Evolutionary conservation across 345 rosid species (phyloP), one percentile per base, ranked within the genome.

Genomic region (Erodium maritimum): DNA sequence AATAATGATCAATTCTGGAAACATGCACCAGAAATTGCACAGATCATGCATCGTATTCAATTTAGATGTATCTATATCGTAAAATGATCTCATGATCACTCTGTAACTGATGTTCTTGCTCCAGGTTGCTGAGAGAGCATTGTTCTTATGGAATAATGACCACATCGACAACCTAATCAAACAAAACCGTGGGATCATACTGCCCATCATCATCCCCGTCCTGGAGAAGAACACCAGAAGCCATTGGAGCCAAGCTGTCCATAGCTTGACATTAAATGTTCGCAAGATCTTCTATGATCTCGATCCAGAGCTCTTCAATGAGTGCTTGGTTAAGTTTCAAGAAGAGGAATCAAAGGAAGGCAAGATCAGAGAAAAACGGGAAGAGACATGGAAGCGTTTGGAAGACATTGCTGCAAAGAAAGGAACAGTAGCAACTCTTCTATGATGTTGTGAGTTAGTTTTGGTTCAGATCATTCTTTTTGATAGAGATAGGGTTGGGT

Each of bases 131-230:
- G 54, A 51, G 54, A 51, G 54, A n/a, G 54, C 54, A 3, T n/a
- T 51, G 54, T 51, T 17, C 54, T 51, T 51, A 20, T 51, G 54
- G 54, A 51, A 51, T 20, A 51, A 51, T 20, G 54, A 51, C 17
- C 54, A 51, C 54, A n/a, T 51, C 4, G 54, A 51, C 20, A 51
- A n/a, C 5, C 21, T 51, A 51, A 51, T 51, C 54, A 51, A n/a
- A n/a, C 54, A 51, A n/a, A 17, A 51, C 17, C 54, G 19, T 11
- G 3, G 5, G 2, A 17, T n/a, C 17, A 51, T 51, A 17, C 19
- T 51, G 19, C 54, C 54, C 19, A 51, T 51, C 19, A 51, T 51
- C 54, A 17, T 51, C 54, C 54, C 54, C 17, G 19, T 17, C 54
- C 19, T 51, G 54, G 54, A 51, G 54, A 51, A 17, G n/a, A 51